A percentile compares a stretch with the other conserved stretches of the same genome.
Evolutionary conservation across 345 rosid genomes (phyloP).

Genomic region (Nephelium lappaceum): DNA sequence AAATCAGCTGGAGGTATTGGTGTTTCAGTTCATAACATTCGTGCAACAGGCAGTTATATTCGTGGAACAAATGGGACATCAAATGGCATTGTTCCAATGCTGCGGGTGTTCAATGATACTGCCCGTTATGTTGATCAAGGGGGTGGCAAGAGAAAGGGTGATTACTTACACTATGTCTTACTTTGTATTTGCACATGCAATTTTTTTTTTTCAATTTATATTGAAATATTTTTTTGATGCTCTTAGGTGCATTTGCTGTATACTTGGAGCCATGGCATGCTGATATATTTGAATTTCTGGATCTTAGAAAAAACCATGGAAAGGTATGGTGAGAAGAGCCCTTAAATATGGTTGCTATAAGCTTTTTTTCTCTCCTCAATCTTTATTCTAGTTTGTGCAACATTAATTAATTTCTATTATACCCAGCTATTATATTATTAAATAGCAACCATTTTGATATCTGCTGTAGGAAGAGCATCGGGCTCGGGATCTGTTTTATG

Average conservation of each 20-base stretch:
- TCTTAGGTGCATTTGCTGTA: slow-evolving; percentile 82
- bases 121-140: slow-evolving; percentile 94
- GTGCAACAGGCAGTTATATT: slow-evolving; percentile 79
- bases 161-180: background rate
- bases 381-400: background rate
- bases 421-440: background rate
- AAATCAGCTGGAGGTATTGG: slow-evolving; percentile 97
- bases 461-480: slow-evolving; percentile 75
- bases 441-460: background rate
- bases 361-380: background rate
- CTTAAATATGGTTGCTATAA: background rate
- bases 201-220: background rate
- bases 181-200: background rate
- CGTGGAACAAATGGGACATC: slow-evolving; percentile 81
- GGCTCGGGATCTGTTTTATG: slow-evolving; percentile 82
- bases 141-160: slow-evolving; percentile 88
- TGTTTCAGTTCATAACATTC: slow-evolving; percentile 81
- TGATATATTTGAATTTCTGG: slow-evolving; percentile 67
- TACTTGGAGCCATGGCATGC: slow-evolving; percentile 95
- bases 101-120: slow-evolving; percentile 81
- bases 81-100: slow-evolving; percentile 86
- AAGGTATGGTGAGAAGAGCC: slow-evolving; percentile 42
- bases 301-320: slow-evolving; percentile 83
- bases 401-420: background rate
- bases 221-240: background rate